Evolutionary conservation across 2,329 filamentous ascomycete genomes (phyloP).

Genomic region (Hypocreales sp.): DNA sequence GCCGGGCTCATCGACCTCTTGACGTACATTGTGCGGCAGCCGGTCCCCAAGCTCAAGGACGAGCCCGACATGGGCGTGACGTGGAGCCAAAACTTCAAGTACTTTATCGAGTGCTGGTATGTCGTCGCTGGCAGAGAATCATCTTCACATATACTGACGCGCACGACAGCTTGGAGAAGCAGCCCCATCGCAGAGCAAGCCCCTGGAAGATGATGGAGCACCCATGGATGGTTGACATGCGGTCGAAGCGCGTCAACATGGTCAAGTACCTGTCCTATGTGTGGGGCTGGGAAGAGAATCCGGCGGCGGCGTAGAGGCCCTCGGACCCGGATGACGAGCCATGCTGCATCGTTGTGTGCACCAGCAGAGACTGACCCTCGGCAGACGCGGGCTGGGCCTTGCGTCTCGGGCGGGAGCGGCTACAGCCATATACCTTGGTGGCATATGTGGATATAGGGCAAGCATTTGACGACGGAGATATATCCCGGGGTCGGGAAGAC

Average conservation of each 20-base stretch:
- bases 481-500: no score
- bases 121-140: slow-evolving; percentile 29
- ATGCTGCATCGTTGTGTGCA: no score
- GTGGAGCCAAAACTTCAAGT: slow-evolving; percentile 97
- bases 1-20: slow-evolving; percentile 88
- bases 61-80: slow-evolving; percentile 78
- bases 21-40: slow-evolving; percentile 93
- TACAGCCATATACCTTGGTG: no score
- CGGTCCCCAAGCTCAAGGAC: slow-evolving; percentile 89
- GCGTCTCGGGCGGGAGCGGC: no score
- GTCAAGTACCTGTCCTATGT: slow-evolving; percentile 83
- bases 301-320: slow-evolving; percentile 1
- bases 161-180: slow-evolving; percentile 85
- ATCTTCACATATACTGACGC: no score
- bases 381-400: no score
- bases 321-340: no score
- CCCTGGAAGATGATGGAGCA: slow-evolving; percentile 99
- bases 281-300: slow-evolving; percentile 81
- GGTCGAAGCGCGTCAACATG: slow-evolving; percentile 94
- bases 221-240: slow-evolving; percentile 98
- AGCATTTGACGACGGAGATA: no score
- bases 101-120: slow-evolving; percentile 98
- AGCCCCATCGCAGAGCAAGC: slow-evolving; percentile 69
- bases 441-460: no score
- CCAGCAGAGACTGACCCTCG: no score